These are phyloP conservation scores for Aspergillus carlsbadensis DNA, from an alignment of 495 filamentous ascomycete genomes.

Conservation along the genomic window DNA sequence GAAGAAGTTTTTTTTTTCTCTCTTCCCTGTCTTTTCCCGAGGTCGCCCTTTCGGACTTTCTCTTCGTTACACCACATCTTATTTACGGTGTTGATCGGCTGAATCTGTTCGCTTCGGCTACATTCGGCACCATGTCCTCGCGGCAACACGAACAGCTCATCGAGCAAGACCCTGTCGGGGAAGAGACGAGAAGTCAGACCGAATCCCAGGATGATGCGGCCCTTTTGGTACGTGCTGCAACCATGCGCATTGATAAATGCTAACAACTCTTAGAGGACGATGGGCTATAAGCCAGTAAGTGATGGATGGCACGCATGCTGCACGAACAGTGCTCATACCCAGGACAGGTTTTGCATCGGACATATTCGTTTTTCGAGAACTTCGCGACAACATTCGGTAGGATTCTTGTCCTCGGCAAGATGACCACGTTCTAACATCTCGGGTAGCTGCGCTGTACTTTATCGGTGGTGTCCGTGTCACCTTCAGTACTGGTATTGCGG, in stretches of 20 bases:
- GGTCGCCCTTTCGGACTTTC: neutral
- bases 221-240: constrained; percentile 34
- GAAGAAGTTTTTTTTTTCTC: neutral
- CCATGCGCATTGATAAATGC: neutral
- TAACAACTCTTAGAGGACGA: constrained; percentile 37
- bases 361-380: constrained; percentile 51
- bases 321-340: constrained; percentile 11
- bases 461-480: constrained; percentile 56
- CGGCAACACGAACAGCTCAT: constrained; percentile 27
- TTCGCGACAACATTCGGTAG: constrained; percentile 56
- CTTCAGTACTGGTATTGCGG: constrained; percentile 56
- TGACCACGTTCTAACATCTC: neutral
- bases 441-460: constrained; percentile 53
- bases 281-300: constrained; percentile 52
- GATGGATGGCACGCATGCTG: neutral
- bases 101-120: neutral
- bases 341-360: constrained; percentile 44
- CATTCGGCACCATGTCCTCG: neutral
- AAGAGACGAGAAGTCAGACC: constrained; percentile 28
- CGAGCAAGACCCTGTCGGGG: constrained; percentile 28
- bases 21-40: constrained; percentile 2
- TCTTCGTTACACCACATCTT: neutral
- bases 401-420: constrained; percentile 1
- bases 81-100: neutral
- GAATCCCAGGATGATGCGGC: constrained; percentile 44